These are phyloP conservation scores for Neobulgaria alba DNA, from an alignment of 2,329 filamentous ascomycete species.

Conservation along the genomic window DNA sequence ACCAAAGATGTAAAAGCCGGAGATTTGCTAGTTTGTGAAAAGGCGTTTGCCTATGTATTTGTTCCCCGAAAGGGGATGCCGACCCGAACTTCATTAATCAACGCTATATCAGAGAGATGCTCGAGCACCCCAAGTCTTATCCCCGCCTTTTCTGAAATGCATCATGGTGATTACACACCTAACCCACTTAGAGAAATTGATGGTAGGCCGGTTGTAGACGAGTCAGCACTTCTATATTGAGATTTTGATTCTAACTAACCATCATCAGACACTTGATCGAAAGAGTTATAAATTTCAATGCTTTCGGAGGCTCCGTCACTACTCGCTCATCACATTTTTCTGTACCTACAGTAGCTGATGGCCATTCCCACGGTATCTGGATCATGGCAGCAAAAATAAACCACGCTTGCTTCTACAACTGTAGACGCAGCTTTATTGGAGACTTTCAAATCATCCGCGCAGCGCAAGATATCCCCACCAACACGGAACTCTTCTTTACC, in stretches of 20 bases:
- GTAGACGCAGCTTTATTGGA: conserved; percentile 41
- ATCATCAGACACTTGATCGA: not conserved
- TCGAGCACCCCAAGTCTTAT: no score
- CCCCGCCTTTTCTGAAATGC: not conserved
- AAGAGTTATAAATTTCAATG: not conserved
- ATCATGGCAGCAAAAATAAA: conserved; percentile 41
- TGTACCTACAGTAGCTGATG: not conserved
- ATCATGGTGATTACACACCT: not conserved
- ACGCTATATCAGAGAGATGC: not conserved
- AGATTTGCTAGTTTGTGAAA: conserved; percentile 46
- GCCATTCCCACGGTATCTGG: conserved; percentile 36
- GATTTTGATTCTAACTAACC: not conserved
- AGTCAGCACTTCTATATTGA: not conserved
- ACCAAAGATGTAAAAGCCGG: conserved; percentile 39
- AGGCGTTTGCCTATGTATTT: conserved; percentile 40
- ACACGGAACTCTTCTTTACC: conserved; percentile 37
- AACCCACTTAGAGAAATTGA: not conserved
- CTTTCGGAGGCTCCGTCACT: not conserved
- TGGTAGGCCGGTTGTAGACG: not conserved
- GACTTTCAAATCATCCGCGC: conserved; percentile 46
- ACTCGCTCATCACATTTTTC: not conserved
- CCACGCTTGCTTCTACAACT: conserved; percentile 42
- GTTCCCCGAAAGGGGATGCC: conserved; percentile 12
- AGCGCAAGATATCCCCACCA: conserved; percentile 32
- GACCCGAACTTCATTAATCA: not conserved